Evolutionary conservation across 2,329 filamentous ascomycete genomes (phyloP), one percentile per base, ranked within the genome.

Genomic region (Fusarium solani-melongenae): DNA sequence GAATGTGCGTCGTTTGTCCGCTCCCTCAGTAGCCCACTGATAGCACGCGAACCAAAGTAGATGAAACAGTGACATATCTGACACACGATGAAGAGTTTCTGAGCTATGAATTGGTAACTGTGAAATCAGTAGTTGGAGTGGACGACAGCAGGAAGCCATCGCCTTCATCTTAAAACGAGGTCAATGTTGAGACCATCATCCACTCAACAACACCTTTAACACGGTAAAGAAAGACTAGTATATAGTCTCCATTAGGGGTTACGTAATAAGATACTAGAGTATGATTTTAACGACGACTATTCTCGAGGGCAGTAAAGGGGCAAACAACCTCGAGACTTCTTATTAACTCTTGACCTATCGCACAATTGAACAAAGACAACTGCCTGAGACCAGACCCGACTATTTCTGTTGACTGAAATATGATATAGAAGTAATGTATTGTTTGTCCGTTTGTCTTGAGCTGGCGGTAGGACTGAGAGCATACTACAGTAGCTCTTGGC

Each of bases 371-470:
- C 20, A 44, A 44, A 14, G 20, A 15, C 12, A 15, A 15, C 8
- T 22, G 41, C 22, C 39, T 5, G 12, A 22, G 20, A 44, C 20
- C 9, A 2, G 3, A 14, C 12, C 4, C 0, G 2, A 44, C 4
- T 44, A 14, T 17, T 2, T 14, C 27, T 27, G 2, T 27, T 4
- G 4, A 46, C 10, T 46, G 7, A 0, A 51, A 86, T 84, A 86
- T 53, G 82, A 86, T 27, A 70, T 81, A 1, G 76, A 81, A 0
- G 69, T 76, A 0, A 81, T 87, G 10, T 81, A 87, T 31, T 84
- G 83, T 0, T 80, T 86, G 67, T 84, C 85, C 0, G 80, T 87
- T 29, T 86, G 80, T 53, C 76, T 86, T 2, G 84, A 86, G 60
- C 72, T 88, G 0, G 83, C 87, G 20, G 12, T 14, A 15, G 79